Conservation (phyloP, 2,329 filamentous ascomycete species). For the Xylaria sp. region DNA sequence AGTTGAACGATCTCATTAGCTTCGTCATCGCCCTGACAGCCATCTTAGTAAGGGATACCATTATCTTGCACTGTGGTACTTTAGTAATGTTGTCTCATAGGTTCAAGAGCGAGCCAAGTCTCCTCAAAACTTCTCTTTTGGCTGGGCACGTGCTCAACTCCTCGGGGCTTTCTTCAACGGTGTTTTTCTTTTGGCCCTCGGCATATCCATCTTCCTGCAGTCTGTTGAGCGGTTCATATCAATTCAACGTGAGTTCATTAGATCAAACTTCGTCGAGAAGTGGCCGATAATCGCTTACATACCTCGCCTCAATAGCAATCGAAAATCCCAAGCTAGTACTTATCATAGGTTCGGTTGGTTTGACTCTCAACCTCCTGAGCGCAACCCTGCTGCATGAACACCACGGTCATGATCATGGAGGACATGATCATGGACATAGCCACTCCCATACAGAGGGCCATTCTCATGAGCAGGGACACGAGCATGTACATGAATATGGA, state of each 20-base stretch:
- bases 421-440: conserved; percentile 48
- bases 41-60: conserved; percentile 56
- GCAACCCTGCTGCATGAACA: conserved; percentile 69
- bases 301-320: conserved; percentile 52
- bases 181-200: conserved; percentile 73
- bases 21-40: conserved; percentile 71
- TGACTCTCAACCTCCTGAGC: conserved; percentile 71
- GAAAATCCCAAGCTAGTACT: conserved; percentile 70
- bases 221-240: conserved; percentile 73
- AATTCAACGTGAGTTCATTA: conserved; percentile 53
- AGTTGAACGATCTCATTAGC: conserved; percentile 71
- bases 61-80: background rate
- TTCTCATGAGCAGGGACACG: conserved; percentile 31
- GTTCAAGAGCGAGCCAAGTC: conserved; percentile 61
- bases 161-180: conserved; percentile 84
- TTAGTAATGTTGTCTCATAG: conserved; percentile 45
- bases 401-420: conserved; percentile 39
- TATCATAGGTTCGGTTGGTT: conserved; percentile 70
- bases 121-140: conserved; percentile 68
- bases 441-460: conserved; percentile 31
- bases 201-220: conserved; percentile 74
- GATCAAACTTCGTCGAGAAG: background rate
- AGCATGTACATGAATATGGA: conserved; percentile 26
- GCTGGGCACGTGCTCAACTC: conserved; percentile 77
- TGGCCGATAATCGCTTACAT: conserved; percentile 8